Evolutionary conservation across 2,329 filamentous ascomycete species (phyloP).

Genomic region (Geosmithia morbida): DNA sequence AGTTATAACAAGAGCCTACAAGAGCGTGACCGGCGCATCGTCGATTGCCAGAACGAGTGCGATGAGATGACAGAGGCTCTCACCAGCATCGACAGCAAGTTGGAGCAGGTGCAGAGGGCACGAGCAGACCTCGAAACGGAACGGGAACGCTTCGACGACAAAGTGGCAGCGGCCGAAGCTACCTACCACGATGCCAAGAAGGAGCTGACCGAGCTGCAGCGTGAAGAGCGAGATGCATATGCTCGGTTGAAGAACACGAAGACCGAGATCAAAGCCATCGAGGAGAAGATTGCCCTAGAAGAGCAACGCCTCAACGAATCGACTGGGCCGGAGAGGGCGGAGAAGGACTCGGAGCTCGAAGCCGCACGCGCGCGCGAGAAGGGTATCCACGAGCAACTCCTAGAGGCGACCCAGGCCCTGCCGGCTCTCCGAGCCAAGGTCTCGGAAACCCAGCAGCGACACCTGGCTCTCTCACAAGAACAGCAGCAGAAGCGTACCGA

Average conservation of each 20-base stretch:
- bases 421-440: conserved; percentile 17
- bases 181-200: conserved; percentile 36
- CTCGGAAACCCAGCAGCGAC: conserved; percentile 14
- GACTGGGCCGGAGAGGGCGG: conserved; percentile 54
- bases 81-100: conserved; percentile 27
- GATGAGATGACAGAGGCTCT: conserved; percentile 33
- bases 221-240: conserved; percentile 53
- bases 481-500: conserved; percentile 35
- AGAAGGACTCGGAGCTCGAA: conserved; percentile 41
- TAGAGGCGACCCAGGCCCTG: conserved; percentile 12
- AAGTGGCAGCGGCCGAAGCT: conserved; percentile 27
- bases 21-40: conserved; percentile 11
- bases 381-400: conserved; percentile 11
- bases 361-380: conserved; percentile 12
- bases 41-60: conserved; percentile 12
- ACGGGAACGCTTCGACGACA: conserved; percentile 29
- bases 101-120: conserved; percentile 21
- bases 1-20: conserved; percentile 14
- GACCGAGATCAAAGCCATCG: conserved; percentile 26
- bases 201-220: conserved; percentile 37
- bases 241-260: conserved; percentile 39
- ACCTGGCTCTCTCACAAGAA: neutral
- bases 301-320: conserved; percentile 47
- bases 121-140: conserved; percentile 28
- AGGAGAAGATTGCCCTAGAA: conserved; percentile 38